Evolutionary conservation across 257 asterid genomes (phyloP), one percentile per base, ranked within the genome.

Genomic region (Nemophila menziesii): DNA sequence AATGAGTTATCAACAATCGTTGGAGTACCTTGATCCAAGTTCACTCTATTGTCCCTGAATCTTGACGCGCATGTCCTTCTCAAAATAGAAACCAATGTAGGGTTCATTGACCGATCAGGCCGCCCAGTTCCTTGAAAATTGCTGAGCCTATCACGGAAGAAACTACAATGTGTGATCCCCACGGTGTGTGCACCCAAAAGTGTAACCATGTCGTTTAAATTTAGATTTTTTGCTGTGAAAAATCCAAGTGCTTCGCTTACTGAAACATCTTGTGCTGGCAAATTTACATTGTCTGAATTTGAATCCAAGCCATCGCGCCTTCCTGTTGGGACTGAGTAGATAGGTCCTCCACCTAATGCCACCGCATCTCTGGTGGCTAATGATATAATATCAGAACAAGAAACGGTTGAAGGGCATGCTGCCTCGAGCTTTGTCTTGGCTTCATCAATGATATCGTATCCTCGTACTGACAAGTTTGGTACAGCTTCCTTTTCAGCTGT

Each of bases 111-210:
- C 2, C 80, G 78, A 17, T 82, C 92, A 0, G 72, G 65, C 16
- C 61, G 38, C 0, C 71, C 65, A 0, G 75, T 73, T 23, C 56
- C 63, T 0, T 29, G 13, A 63, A 70, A 82, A 45, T 79, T 67
- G 74, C 70, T 75, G 44, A 82, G 49, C 0, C 87, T 76, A 54
- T 62, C 62, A n/a, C 15, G 39, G 52, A 82, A 12, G 52, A 71
- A 34, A 9, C 87, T 64, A 48, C 89, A 83, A 19, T 67, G 87
- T 5, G 92, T 22, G 0, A 58, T 4, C 15, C 94, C 94, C 1
- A 82, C 78, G 0, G 86, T 79, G 63, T 79, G 92, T 0, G 77
- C 94, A 16, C 94, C 89, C 73, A 80, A 62, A 51, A 80, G 89
- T 17, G 59, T 55, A 12, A 74, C 61, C 93, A 80, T 77, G 52